Percentiles rank a stretch among this genome's conserved stretches.
These are phyloP conservation scores for Volvariella volvacea DNA, from an alignment of 1,284 basidiomycete species.

Conservation along the genomic window DNA sequence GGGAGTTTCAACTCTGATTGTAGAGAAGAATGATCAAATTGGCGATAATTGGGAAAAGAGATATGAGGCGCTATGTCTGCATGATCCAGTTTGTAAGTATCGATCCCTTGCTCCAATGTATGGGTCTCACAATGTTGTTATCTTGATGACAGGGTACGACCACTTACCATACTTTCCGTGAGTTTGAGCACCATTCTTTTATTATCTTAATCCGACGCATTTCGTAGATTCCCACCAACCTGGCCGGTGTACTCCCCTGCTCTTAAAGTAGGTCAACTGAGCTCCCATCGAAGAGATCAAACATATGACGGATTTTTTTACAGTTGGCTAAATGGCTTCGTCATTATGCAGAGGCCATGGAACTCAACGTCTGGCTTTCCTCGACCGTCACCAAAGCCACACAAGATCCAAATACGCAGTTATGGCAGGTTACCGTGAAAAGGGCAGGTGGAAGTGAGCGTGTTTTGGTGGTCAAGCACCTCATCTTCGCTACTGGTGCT, in stretches of 20 bases:
- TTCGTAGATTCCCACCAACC: slow-evolving; percentile 34
- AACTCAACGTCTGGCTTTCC: slow-evolving; percentile 53
- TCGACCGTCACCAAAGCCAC: slow-evolving; percentile 31
- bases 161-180: not conserved
- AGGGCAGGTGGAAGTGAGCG: slow-evolving; percentile 37
- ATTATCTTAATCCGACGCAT: not conserved
- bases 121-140: too few relatives aligned
- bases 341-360: slow-evolving; percentile 47
- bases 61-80: slow-evolving; percentile 57
- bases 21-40: slow-evolving; percentile 50
- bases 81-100: slow-evolving; percentile 58
- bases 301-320: not conserved
- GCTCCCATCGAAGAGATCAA: not conserved
- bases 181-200: not conserved
- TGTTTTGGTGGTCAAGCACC: slow-evolving; percentile 46
- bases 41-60: slow-evolving; percentile 58
- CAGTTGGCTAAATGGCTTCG: slow-evolving; percentile 57
- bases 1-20: slow-evolving; percentile 45
- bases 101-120: not conserved
- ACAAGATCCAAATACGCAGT: slow-evolving; percentile 33
- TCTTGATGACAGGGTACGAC: too few relatives aligned
- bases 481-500: slow-evolving; percentile 58
- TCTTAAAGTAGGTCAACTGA: slow-evolving; percentile 25
- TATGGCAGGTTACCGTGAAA: slow-evolving; percentile 51
- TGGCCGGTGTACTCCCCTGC: slow-evolving; percentile 53